Evolutionary conservation across 305 asterid species (phyloP), one percentile per base, ranked within the genome.

Genomic region (Euphrasia arctica): DNA sequence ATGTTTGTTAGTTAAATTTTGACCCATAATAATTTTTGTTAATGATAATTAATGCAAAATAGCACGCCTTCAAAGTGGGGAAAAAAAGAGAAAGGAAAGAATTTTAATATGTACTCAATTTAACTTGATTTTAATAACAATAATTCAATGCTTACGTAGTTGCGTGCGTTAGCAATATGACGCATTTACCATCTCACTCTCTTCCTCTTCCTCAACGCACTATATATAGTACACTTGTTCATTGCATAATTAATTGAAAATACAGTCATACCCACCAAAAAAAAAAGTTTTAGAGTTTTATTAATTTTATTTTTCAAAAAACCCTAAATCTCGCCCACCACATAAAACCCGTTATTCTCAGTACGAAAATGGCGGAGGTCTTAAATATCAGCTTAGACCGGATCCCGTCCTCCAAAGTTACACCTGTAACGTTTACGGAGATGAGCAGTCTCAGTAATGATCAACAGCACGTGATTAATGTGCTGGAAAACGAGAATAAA

Each of bases 391-490:
- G 60, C 29, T 43, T 4, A 0, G 60, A 66, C 34, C 67, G 67
- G 9, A 27, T 9, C 43, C 65, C 75, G 8, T 64, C 79, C 9
- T 64, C 78, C 4, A 63, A 43, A 75, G 75, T 78, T 39, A 36
- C 11, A 12, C 83, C 83, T 3, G 14, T 74, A 3, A n/a, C 39
- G 14, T 41, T 47, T 0, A 28, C 12, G 0, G 66, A 29, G 43
- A 22, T 9, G 28, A 45, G 7, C 11, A 14, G 32, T 25, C 45
- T 58, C 2, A 52, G 63, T 3, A 60, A 63, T 9, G 71, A 68
- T 15, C 60, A 73, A 15, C 65, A 73, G 12, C 65, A 60, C 0
- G 52, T 57, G 7, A 36, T 64, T 5, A 28, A 28, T 27, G 55
- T 70, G 29, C 5, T 49, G 0, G 70, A 58, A 3, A 2, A 39